Conservation (phyloP, 2,329 filamentous ascomycete genomes). For the Diaporthe sp. region DNA sequence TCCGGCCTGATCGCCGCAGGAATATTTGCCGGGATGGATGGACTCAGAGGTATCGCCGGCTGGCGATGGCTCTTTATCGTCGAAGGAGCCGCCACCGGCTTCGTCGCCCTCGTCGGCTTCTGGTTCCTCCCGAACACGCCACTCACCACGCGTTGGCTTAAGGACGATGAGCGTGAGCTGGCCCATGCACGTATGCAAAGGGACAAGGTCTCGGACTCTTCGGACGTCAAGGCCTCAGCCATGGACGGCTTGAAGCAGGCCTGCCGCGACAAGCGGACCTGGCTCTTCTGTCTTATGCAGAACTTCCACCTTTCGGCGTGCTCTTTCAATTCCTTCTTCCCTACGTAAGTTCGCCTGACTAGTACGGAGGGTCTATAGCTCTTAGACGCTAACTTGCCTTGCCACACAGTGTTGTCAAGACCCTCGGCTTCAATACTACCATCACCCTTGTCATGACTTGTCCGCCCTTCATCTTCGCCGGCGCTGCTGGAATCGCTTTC, state of each 20-base stretch:
- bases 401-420: conserved; percentile 52
- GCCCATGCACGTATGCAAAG: conserved; percentile 29
- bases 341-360: not conserved
- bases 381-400: not conserved
- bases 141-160: conserved; percentile 33
- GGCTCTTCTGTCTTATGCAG: conserved; percentile 37
- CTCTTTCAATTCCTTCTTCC: conserved; percentile 52
- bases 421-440: conserved; percentile 56
- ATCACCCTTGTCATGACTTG: conserved; percentile 59
- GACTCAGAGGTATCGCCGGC: conserved; percentile 52
- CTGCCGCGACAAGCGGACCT: conserved; percentile 23
- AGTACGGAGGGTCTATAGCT: not conserved
- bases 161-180: conserved; percentile 23
- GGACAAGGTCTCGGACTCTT: conserved; percentile 13
- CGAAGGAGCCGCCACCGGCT: conserved; percentile 48
- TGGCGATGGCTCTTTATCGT: conserved; percentile 56
- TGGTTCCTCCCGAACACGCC: conserved; percentile 27
- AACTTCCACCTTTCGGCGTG: conserved; percentile 54
- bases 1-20: conserved; percentile 75
- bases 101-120: conserved; percentile 48
- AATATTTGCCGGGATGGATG: conserved; percentile 70
- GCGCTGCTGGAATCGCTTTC: conserved; percentile 56
- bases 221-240: conserved; percentile 23
- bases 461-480: conserved; percentile 63
- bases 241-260: conserved; percentile 27